Conservation (phyloP, 768 basidiomycete genomes). For the Suillus tomentosus region DNA sequence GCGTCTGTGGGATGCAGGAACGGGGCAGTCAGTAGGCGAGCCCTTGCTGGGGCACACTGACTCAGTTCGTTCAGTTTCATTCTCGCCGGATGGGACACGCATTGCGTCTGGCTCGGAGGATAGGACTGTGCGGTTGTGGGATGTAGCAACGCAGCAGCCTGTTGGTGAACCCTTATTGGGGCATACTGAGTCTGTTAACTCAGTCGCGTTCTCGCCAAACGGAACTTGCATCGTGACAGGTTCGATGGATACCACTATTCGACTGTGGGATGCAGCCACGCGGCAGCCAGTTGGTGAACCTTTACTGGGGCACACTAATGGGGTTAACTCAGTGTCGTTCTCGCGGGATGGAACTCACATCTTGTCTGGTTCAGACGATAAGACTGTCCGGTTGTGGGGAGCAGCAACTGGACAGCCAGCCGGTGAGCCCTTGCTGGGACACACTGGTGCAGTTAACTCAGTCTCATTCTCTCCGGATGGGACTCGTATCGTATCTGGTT, state of each 20-base stretch:
- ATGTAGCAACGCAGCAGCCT: background rate
- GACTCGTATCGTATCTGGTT: background rate
- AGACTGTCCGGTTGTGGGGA: conserved; percentile 20
- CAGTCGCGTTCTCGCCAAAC: conserved; percentile 18
- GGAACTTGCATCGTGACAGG: conserved; percentile 15
- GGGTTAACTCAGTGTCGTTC: conserved; percentile 19
- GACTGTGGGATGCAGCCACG: conserved; percentile 11
- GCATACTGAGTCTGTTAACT: background rate
- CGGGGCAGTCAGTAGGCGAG: background rate
- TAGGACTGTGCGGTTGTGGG: conserved; percentile 2
- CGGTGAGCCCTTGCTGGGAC: background rate
- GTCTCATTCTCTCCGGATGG: background rate
- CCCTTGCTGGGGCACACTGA: background rate
- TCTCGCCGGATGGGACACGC: conserved; percentile 3
- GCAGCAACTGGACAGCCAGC: background rate
- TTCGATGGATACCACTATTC: background rate
- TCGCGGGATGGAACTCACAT: conserved; percentile 21
- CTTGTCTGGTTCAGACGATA: conserved; percentile 20
- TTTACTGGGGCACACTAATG: conserved; percentile 15
- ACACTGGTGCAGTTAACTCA: fast-evolving
- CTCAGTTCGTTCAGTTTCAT: background rate
- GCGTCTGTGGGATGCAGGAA: conserved; percentile 5
- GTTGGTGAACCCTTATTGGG: conserved; percentile 4
- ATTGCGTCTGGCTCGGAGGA: conserved; percentile 1
- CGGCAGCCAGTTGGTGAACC: conserved; percentile 2